A percentile compares a stretch with the other conserved stretches of the same genome.
Conservation (phyloP, 2,329 filamentous ascomycete species). For the Ascochyta viciae-villosae region DNA sequence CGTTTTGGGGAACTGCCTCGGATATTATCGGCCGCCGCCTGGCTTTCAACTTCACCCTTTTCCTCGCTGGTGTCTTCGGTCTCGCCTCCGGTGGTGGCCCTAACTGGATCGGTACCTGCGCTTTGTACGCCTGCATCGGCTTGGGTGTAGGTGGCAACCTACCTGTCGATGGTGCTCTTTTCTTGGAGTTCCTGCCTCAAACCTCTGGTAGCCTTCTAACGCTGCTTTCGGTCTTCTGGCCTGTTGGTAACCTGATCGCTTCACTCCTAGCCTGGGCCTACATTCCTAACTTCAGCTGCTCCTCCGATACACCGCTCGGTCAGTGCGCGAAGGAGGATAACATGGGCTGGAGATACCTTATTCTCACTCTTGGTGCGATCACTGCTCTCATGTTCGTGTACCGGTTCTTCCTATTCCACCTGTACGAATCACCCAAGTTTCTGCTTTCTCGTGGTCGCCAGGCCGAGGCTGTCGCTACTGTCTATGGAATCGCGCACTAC, state of each 20-base stretch:
- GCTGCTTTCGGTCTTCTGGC: constrained; percentile 86
- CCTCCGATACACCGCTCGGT: constrained; percentile 16
- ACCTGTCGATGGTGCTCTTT: constrained; percentile 79
- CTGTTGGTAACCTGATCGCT: constrained; percentile 77
- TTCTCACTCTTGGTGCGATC: constrained; percentile 72
- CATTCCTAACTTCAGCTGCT: constrained; percentile 70
- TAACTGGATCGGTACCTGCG: constrained; percentile 64
- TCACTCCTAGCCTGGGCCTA: constrained; percentile 73
- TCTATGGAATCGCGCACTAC: constrained; percentile 77
- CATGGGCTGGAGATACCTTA: constrained; percentile 77
- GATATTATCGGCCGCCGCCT: constrained; percentile 80
- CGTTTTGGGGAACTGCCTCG: constrained; percentile 80
- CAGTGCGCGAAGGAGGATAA: constrained; percentile 62
- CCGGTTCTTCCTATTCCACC: constrained; percentile 80
- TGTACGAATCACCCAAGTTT: constrained; percentile 87
- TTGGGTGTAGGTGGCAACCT: constrained; percentile 68
- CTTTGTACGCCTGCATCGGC: constrained; percentile 53
- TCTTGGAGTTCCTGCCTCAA: constrained; percentile 82
- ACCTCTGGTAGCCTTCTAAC: constrained; percentile 77
- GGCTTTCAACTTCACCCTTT: constrained; percentile 81
- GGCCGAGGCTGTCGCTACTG: constrained; percentile 77
- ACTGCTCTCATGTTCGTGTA: constrained; percentile 80
- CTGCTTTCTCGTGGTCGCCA: constrained; percentile 79
- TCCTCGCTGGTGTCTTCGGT: constrained; percentile 78
- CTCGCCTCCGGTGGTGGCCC: constrained; percentile 71